phyloP scores from a whole-genome alignment of 139 green algal genomes.

The Volvox africanus region DNA sequence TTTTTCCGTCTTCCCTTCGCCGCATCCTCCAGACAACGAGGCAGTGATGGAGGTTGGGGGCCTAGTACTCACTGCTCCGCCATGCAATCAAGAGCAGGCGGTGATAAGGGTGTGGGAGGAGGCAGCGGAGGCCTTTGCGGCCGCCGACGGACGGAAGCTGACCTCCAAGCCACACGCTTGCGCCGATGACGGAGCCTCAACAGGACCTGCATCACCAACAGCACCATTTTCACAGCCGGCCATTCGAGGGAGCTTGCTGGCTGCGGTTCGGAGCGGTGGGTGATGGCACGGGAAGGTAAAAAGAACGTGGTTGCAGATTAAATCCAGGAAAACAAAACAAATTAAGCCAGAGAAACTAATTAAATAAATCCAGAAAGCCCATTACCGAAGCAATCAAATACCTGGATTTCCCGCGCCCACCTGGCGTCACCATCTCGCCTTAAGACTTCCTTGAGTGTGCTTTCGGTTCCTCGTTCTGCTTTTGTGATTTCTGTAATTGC shows the following conservation, averaged over 20 bases:
- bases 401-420: too few relatives aligned
- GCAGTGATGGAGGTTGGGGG: background rate
- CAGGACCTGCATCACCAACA: background rate
- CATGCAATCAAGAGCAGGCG: background rate
- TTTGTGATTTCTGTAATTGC: too few relatives aligned
- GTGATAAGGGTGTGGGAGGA: constrained; percentile 5
- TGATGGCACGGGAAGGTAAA: background rate
- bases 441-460: too few relatives aligned
- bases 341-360: too few relatives aligned
- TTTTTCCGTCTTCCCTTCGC: background rate
- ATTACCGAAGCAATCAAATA: too few relatives aligned
- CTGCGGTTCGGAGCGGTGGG: background rate
- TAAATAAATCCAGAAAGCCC: too few relatives aligned
- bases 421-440: too few relatives aligned
- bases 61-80: background rate
- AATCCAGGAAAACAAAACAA: too few relatives aligned
- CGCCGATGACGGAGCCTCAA: background rate
- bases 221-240: background rate
- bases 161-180: too few relatives aligned
- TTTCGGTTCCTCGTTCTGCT: too few relatives aligned
- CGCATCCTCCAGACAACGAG: constrained; percentile 17
- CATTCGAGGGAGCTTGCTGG: constrained; percentile 5
- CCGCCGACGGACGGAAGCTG: background rate
- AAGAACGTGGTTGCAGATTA: too few relatives aligned
- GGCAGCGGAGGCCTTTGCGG: constrained; percentile 9